phyloP scores from a whole-genome alignment of 768 basidiomycete genomes.

The Suillus weaverae region DNA sequence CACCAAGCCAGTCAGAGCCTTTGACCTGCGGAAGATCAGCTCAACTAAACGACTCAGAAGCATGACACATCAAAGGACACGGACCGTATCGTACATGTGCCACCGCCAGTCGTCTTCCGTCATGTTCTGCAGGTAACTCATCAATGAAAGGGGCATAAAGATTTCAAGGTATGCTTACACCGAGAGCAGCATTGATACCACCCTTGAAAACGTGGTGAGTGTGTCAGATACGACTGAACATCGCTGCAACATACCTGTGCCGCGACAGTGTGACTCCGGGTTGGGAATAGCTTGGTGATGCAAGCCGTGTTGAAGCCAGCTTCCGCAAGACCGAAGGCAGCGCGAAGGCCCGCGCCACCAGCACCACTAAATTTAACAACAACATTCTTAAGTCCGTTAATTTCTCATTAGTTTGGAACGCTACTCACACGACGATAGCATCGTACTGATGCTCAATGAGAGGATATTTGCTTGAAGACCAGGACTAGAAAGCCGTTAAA shows the following conservation, averaged over 20 bases:
- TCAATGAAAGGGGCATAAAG: not conserved
- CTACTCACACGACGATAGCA: slow-evolving; percentile 94
- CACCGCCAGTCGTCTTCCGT: slow-evolving; percentile 99
- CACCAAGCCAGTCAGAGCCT: slow-evolving; percentile 99
- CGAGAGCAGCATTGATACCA: slow-evolving; percentile 97
- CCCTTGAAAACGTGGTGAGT: slow-evolving; percentile 48
- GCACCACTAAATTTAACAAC: slow-evolving; percentile 64
- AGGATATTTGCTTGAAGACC: slow-evolving; percentile 88
- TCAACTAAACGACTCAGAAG: slow-evolving; percentile 4
- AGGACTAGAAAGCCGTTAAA: slow-evolving; percentile 47
- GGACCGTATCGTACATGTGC: slow-evolving; percentile 96
- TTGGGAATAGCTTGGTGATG: slow-evolving; percentile 98
- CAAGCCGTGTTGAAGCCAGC: slow-evolving; percentile 99
- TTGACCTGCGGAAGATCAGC: slow-evolving; percentile 65
- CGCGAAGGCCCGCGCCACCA: slow-evolving; percentile 96
- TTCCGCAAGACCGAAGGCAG: slow-evolving; percentile 97
- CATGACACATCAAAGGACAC: slow-evolving; percentile 26
- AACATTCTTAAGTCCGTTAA: slow-evolving; percentile 14
- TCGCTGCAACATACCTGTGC: slow-evolving; percentile 66
- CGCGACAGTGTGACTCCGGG: slow-evolving; percentile 97
- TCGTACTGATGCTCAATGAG: slow-evolving; percentile 99
- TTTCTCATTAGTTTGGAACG: not conserved
- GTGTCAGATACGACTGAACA: not conserved
- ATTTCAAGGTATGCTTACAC: slow-evolving; percentile 50
- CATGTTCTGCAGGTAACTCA: slow-evolving; percentile 69